Evolutionary conservation across 2,329 filamentous ascomycete genomes (phyloP), one percentile per base, ranked within the genome.

Genomic region (Neobulgaria alba): DNA sequence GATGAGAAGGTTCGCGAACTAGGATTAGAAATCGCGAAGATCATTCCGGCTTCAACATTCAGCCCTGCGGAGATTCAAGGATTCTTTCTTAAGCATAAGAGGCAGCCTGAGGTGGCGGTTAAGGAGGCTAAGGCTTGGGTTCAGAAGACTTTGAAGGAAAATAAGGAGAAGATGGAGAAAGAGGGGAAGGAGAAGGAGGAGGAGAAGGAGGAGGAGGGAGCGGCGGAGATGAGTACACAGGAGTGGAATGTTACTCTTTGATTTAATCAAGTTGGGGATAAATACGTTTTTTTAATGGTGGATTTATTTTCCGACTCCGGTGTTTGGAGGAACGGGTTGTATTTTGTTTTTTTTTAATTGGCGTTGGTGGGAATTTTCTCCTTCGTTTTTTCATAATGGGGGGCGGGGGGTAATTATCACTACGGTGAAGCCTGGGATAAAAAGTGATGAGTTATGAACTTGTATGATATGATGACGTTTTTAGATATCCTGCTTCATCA

Each of bases 51-150:
- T 5, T 63, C 61, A 5, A 59, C 61, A n/a, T 71, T 80, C 45
- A 72, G 68, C 26, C 77, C 79, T 0, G 79, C 79, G 0, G 73
- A 81, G 58, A 72, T 82, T 32, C 78, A 82, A 55, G 77, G 77
- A 0, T 82, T 78, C 57, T 55, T 82, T 41, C 61, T 82, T 30
- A 79, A 77, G 61, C 63, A 76, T 30, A 82, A 81, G 61, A 72
- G 72, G 58, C 64, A 67, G 26, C 76, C 77, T 2, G 63, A 65
- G 4, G 63, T 63, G 47, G 77, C 79, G 1, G 57, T 80, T 16
- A 61, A 63, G 15, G 72, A 77, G 49, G 71, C 68, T 1, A 61
- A 63, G 1, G 61, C 53, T 4, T 81, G 77, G 77, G 71, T 76
- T 0, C 64, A 67, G 42, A 69, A 66, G 9, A 62, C 68, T 42